Percentiles rank a stretch among this genome's conserved stretches.
These are phyloP conservation scores for Ascoidea tarda DNA, from an alignment of 805 yeast species.

Conservation along the genomic window DNA sequence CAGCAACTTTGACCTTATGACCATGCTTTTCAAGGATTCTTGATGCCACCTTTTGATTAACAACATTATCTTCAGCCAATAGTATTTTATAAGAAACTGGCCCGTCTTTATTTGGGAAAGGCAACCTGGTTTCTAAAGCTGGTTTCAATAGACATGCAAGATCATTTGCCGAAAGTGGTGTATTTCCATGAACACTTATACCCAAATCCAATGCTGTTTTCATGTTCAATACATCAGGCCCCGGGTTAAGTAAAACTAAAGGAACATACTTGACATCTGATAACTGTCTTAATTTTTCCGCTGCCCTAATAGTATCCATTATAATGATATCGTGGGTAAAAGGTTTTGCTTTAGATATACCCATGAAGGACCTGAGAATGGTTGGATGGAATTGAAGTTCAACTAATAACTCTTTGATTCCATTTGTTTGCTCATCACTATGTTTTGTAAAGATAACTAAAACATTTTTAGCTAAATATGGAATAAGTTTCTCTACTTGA, in stretches of 20 bases:
- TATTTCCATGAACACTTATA: conserved; percentile 77
- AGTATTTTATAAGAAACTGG: conserved; percentile 60
- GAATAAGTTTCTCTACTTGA: conserved; percentile 54
- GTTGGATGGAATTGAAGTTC: conserved; percentile 49
- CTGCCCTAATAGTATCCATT: conserved; percentile 68
- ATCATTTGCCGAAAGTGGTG: conserved; percentile 74
- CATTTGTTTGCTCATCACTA: conserved; percentile 31
- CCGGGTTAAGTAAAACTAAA: conserved; percentile 61
- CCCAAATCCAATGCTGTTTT: conserved; percentile 75
- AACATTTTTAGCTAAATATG: conserved; percentile 58
- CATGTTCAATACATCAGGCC: conserved; percentile 66
- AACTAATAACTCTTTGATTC: conserved; percentile 34
- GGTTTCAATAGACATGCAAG: conserved; percentile 75
- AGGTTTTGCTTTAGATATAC: conserved; percentile 37
- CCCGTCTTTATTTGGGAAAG: conserved; percentile 69
- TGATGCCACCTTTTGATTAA: conserved; percentile 79
- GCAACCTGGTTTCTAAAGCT: conserved; percentile 70
- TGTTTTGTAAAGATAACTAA: conserved; percentile 59
- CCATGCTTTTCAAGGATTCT: conserved; percentile 77
- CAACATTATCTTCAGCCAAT: conserved; percentile 78
- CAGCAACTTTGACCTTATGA: conserved; percentile 73
- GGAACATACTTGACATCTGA: conserved; percentile 80
- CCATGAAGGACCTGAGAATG: conserved; percentile 39
- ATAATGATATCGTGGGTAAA: conserved; percentile 67
- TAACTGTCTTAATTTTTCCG: conserved; percentile 49